Conservation (phyloP, 768 basidiomycete species). For the Boletellus sp. region DNA sequence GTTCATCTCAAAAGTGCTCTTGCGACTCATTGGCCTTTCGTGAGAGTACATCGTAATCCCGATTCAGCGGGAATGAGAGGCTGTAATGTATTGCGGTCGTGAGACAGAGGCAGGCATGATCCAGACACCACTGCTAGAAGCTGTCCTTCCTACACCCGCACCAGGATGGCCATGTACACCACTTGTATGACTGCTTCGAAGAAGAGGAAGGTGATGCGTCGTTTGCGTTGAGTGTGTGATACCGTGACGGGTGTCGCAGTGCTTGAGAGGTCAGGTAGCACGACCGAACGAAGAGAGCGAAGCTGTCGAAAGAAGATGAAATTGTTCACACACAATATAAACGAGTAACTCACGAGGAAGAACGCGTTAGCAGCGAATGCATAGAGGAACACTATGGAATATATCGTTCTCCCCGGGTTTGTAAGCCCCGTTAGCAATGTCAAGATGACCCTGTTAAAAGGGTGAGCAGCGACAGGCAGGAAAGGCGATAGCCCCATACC, state of each 20-base stretch:
- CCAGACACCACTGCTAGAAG: neutral
- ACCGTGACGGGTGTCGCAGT: slow-evolving; percentile 51
- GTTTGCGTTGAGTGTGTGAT: slow-evolving; percentile 73
- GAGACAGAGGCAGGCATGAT: neutral
- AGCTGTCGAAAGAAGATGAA: slow-evolving; percentile 51
- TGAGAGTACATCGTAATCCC: neutral
- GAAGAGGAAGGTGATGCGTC: slow-evolving; percentile 87
- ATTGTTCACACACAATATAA: neutral
- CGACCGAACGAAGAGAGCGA: slow-evolving; percentile 87
- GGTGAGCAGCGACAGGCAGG: neutral
- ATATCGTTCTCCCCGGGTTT: slow-evolving; percentile 57
- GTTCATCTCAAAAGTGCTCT: too few relatives aligned
- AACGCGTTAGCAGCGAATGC: slow-evolving; percentile 87
- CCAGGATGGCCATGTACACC: slow-evolving; percentile 81
- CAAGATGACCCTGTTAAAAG: slow-evolving; percentile 67
- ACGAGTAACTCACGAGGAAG: slow-evolving; percentile 67
- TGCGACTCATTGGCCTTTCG: neutral
- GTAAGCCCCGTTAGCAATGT: slow-evolving; percentile 73
- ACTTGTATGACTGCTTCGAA: slow-evolving; percentile 79
- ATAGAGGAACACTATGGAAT: slow-evolving; percentile 75
- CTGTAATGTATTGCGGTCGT: slow-evolving; percentile 8
- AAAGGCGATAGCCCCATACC: slow-evolving; percentile 43
- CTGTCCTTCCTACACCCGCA: slow-evolving; percentile 45
- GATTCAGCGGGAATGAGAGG: neutral
- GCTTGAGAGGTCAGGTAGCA: slow-evolving; percentile 72